Evolutionary conservation across 208 protist species (phyloP), one percentile per base, ranked within the genome.

Genomic region (Novymonas esmeraldas): DNA sequence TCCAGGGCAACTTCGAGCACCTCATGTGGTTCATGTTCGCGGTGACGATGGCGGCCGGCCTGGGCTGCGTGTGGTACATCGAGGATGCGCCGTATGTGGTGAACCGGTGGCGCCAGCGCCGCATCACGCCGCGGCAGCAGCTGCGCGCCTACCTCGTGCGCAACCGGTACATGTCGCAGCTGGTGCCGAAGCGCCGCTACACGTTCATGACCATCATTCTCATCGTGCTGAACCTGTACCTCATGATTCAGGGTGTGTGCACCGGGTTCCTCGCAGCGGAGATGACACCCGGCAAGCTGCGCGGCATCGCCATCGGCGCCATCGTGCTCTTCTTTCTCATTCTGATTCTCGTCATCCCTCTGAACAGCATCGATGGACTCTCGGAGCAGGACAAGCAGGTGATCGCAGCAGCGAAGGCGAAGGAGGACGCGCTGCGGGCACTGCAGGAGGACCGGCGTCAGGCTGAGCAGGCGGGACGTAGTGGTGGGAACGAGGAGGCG

Each of bases 91-190:
- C 81, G n/a, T 86, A 86, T 58, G 56, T 76, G 7, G 42, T 76
- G 6, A 83, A 55, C 22, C 81, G 81, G 9, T 79, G 72, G 81
- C 42, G 76, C 41, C 64, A 65, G 41, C 67, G 59, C 31, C 39
- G 41, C n/a, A 39, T 80, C 18, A 74, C 67, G 22, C 67, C 63
- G 28, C 58, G 52, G 11, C 9, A 68, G 51, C 64, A 64, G 42
- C 65, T 87, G 7, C 67, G 54, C 20, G 60, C 50, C 14, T 73
- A 79, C 55, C 76, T 84, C 38, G 72, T 87, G 20, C 82, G 78
- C 1, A 84, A 84, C 57, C 78, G 82, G 31, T 87, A 84, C 65
- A 84, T 84, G 77, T 75, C 77, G 0, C 77, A 87, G 67, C 63
- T 87, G 3, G 55, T 89, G 31, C 80, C 84, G 6, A 62, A 79